phyloP scores from a whole-genome alignment of 805 yeast species.

The Wickerhamomyces sydowiorum region DNA sequence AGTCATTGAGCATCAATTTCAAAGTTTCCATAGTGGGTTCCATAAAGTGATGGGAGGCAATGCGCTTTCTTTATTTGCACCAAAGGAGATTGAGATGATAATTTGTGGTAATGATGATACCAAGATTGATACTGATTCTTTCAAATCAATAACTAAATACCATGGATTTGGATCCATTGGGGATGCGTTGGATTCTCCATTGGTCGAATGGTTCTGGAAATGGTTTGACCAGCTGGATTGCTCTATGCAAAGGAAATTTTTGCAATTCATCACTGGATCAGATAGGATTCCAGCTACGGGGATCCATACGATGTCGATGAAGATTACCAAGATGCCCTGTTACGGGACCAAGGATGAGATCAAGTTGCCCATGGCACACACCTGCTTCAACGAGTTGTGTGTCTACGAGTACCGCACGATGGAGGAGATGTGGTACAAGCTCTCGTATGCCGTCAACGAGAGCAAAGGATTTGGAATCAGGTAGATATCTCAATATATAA shows the following conservation, averaged over 20 bases:
- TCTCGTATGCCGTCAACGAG: constrained; percentile 66
- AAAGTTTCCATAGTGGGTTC: constrained; percentile 66
- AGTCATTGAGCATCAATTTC: constrained; percentile 46
- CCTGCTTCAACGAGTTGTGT: constrained; percentile 90
- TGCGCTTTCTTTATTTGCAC: constrained; percentile 71
- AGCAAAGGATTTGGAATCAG: constrained; percentile 85
- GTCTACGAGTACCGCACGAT: constrained; percentile 56
- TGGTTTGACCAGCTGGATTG: constrained; percentile 44
- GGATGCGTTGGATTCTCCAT: constrained; percentile 30
- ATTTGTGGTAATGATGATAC: constrained; percentile 70
- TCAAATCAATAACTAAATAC: constrained; percentile 72
- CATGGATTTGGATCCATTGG: constrained; percentile 48
- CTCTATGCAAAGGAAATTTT: constrained; percentile 51
- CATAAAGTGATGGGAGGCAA: constrained; percentile 71
- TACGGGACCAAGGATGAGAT: constrained; percentile 22
- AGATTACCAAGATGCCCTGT: constrained; percentile 50
- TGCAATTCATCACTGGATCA: constrained; percentile 83
- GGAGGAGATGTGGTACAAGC: constrained; percentile 50
- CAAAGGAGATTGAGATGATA: constrained; percentile 75
- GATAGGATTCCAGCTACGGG: constrained; percentile 95
- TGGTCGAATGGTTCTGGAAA: constrained; percentile 86
- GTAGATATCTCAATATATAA: constrained; percentile 20
- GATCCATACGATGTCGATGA: constrained; percentile 64
- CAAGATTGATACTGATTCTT: constrained; percentile 56
- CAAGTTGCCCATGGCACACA: constrained; percentile 80